Evolutionary conservation across 441 rosid genomes (phyloP), one percentile per base, ranked within the genome.

Genomic region (Adansonia madagascariensis): DNA sequence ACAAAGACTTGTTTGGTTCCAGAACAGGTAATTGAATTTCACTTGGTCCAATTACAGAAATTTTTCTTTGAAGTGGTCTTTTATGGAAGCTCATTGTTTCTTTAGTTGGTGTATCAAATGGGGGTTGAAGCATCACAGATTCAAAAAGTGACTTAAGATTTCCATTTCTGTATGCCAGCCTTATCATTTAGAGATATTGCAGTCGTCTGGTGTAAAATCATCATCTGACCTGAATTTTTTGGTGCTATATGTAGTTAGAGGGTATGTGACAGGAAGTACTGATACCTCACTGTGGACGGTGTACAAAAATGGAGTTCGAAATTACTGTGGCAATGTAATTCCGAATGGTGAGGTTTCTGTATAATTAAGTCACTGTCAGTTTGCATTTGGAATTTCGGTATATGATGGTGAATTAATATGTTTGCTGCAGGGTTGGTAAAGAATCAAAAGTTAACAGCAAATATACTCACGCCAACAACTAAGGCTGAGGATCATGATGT

Each of bases 281-380:
- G 97, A 91, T 85, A 92, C 99, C 1, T 95, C 99, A 55, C 79
- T 95, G 70, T 95, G 98, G 99, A 95, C 91, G 9, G 98, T 95
- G 53, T 95, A 95, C 87, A 85, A 86, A 24, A 91, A 87, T 11
- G 99, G 99, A 59, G 81, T 85, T 53, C 78, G 94, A 22, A 89
- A 89, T 81, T 95, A 95, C 78, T 94, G 97, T 77, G 97, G 98
- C 78, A 95, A 95, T 85, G 88, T 49, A 43, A 92, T 95, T 22
- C 92, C 93, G 66, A 91, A 94, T 76, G 97, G 98, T 94, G 85
- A 6, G 79, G 46, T 76, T 81, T 70, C 62, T 50, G 43, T 69
- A 7, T 62, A 15, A 27, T 57, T 74, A 18, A 6, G 7, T 56
- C 67, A 17, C n/a, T 74, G 50, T 65, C 22, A 47, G 52, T 62